A percentile compares a stretch with the other conserved stretches of the same genome.
Evolutionary conservation across 306 rosid species (phyloP).

Genomic region (Astragalus membranaceus): DNA sequence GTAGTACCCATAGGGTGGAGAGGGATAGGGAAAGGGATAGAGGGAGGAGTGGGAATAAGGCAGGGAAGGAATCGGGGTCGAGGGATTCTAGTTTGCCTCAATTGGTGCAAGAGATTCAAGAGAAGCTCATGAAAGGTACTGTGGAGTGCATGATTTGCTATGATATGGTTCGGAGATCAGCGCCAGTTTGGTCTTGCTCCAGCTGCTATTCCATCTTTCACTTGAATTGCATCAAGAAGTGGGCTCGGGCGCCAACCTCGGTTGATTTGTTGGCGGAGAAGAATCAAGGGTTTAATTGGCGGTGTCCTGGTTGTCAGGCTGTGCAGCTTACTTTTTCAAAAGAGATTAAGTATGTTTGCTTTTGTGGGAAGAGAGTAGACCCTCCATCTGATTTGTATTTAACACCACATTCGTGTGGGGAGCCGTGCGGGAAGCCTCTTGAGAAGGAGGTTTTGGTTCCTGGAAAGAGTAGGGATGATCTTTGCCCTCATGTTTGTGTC

Average conservation of each 20-base stretch:
- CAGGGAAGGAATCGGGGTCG: slow-evolving; percentile 16
- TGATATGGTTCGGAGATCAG: slow-evolving; percentile 82
- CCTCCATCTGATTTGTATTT: slow-evolving; percentile 88
- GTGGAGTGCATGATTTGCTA: slow-evolving; percentile 95
- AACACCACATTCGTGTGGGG: slow-evolving; percentile 96
- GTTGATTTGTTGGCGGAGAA: slow-evolving; percentile 63
- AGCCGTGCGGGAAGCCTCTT: slow-evolving; percentile 80
- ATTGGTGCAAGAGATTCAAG: slow-evolving; percentile 86
- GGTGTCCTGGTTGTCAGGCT: slow-evolving; percentile 96
- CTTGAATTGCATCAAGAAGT: slow-evolving; percentile 73
- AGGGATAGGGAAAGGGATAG: slow-evolving; percentile 35
- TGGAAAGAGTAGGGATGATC: slow-evolving; percentile 56
- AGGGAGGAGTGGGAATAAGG: slow-evolving; percentile 38
- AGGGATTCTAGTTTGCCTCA: slow-evolving; percentile 63
- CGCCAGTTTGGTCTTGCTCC: slow-evolving; percentile 81
- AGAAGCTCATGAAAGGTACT: slow-evolving; percentile 60
- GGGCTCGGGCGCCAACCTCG: slow-evolving; percentile 92
- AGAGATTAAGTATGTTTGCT: slow-evolving; percentile 83
- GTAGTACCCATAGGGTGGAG: slow-evolving; percentile 33
- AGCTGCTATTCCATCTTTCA: slow-evolving; percentile 89
- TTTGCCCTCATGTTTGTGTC: slow-evolving; percentile 87
- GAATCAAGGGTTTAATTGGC: slow-evolving; percentile 85
- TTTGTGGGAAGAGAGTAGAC: slow-evolving; percentile 82
- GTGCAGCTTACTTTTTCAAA: slow-evolving; percentile 62
- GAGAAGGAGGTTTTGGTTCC: slow-evolving; percentile 44